Conservation (phyloP, 208 protist species). For the Lotmaria passim region DNA sequence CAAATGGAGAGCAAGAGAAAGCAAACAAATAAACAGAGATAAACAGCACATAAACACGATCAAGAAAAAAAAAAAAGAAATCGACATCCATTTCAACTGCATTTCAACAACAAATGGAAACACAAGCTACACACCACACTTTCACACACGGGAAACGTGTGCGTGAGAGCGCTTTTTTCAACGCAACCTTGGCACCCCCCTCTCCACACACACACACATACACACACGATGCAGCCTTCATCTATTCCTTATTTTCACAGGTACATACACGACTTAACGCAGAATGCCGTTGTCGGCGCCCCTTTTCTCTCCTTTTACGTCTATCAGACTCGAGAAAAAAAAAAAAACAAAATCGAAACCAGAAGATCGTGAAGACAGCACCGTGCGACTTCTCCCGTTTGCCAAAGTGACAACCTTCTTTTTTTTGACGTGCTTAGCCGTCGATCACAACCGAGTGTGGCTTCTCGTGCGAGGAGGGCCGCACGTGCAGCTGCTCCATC, state of each 20-base stretch:
- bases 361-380: too few species aligned
- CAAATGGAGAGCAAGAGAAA: too few species aligned
- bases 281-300: too few species aligned
- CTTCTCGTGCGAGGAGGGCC: conserved; percentile 26
- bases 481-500: conserved; percentile 48
- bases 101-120: neutral
- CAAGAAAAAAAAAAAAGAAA: neutral
- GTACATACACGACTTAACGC: neutral
- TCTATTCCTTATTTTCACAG: too few species aligned
- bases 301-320: too few species aligned
- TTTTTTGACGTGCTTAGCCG: neutral
- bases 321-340: too few species aligned
- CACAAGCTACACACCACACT: too few species aligned
- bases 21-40: neutral
- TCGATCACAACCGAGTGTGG: conserved; percentile 22
- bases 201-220: neutral
- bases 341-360: too few species aligned
- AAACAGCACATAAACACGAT: neutral
- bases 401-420: neutral
- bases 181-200: neutral
- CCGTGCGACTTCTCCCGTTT: too few species aligned
- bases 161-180: neutral
- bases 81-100: neutral
- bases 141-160: too few species aligned
- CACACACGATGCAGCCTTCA: too few species aligned